Conservation (phyloP, 306 rosid genomes). For the Parietaria judaica region DNA sequence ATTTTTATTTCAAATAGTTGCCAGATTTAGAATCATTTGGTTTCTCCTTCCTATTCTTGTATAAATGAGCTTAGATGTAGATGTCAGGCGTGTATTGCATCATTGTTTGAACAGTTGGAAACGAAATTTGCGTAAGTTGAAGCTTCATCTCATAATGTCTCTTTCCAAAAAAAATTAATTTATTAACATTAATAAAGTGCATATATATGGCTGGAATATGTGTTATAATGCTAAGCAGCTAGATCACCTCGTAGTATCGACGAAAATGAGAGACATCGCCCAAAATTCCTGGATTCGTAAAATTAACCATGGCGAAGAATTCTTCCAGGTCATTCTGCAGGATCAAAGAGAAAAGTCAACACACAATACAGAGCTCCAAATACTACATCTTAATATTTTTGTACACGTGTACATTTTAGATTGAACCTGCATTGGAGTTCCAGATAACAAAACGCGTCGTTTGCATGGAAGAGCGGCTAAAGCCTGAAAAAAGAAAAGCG, state of each 20-base stretch:
- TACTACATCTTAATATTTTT: not conserved
- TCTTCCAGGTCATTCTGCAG: constrained; percentile 94
- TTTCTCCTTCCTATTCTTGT: too few species aligned
- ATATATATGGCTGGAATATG: too few species aligned
- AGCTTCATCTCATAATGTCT: not conserved
- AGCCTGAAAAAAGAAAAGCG: constrained; percentile 43
- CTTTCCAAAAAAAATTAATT: constrained; percentile 2
- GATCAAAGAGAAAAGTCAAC: constrained; percentile 8
- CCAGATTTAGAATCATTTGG: too few species aligned
- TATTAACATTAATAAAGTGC: too few species aligned
- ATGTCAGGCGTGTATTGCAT: too few species aligned
- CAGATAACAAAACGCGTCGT: constrained; percentile 76
- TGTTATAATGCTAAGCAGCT: constrained; percentile 13
- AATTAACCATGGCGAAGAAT: constrained; percentile 90
- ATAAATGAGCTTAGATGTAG: too few species aligned
- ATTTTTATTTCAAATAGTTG: too few species aligned
- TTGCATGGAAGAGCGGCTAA: constrained; percentile 83
- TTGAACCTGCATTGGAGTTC: constrained; percentile 93
- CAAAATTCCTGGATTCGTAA: constrained; percentile 84
- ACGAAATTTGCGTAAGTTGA: not conserved
- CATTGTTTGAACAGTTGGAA: too few species aligned
- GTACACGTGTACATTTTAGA: constrained; percentile 9
- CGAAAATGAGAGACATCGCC: constrained; percentile 70
- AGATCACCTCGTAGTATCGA: constrained; percentile 73
- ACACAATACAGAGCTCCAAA: not conserved